Evolutionary conservation across 805 yeast species (phyloP).

Genomic region (Naumovozyma baii): DNA sequence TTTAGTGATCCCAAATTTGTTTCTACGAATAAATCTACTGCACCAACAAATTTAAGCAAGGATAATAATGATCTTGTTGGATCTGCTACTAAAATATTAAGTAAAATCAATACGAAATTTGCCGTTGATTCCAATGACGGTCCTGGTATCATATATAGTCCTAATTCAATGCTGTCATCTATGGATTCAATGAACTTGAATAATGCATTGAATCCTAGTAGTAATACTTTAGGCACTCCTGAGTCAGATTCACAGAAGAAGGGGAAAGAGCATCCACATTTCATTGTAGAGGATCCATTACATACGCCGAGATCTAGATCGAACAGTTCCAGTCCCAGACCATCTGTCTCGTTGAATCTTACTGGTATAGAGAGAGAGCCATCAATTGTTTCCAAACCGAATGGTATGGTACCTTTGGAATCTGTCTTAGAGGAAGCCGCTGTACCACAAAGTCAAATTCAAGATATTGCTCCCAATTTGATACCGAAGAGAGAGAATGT

Average conservation of each 20-base stretch:
- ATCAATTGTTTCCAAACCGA: conserved; percentile 1
- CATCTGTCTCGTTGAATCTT: conserved; percentile 4
- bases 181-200: neutral
- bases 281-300: conserved; percentile 32
- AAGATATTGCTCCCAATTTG: conserved; percentile 11
- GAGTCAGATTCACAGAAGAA: neutral
- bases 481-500: conserved; percentile 33
- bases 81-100: conserved; percentile 26
- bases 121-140: conserved; percentile 10
- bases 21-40: conserved; percentile 1
- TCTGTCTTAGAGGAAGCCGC: conserved; percentile 8
- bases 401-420: conserved; percentile 4
- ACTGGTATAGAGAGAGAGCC: conserved; percentile 1
- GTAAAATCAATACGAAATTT: conserved; percentile 28
- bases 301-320: conserved; percentile 20
- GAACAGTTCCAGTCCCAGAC: conserved; percentile 17
- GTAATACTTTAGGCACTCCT: neutral
- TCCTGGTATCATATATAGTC: conserved; percentile 7
- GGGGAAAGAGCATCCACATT: conserved; percentile 58
- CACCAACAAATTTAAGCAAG: neutral
- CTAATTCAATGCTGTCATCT: conserved; percentile 7
- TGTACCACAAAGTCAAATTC: neutral
- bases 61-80: neutral
- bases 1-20: conserved; percentile 20
- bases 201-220: neutral